Evolutionary conservation across 1,139 yeast genomes (phyloP), one percentile per base, ranked within the genome.

Genomic region (Blastobotrys persicus): DNA sequence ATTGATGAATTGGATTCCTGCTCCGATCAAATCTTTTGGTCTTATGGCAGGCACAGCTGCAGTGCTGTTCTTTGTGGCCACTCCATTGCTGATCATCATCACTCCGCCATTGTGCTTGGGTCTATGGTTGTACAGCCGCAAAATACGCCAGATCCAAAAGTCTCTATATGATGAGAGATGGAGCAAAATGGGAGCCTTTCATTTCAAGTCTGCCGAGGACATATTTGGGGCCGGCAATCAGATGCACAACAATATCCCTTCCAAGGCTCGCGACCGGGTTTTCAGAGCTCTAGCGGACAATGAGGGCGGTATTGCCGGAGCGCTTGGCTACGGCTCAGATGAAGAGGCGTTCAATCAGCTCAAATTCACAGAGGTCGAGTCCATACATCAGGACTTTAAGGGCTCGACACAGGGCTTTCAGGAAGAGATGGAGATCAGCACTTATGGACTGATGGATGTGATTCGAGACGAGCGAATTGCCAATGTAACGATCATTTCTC

Each of bases 101-200:
- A 54, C 58, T 2, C 63, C 63, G 16, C 63, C 63, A 3, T 37
- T 59, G 13, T 49, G 50, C 7, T 47, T 62, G n/a, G 65, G 55
- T 1, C 41, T 53, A 9, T 55, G 57, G 54, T 42, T 55, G 44
- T 58, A 60, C 46, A 46, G 55, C 9, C 51, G 60, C 11, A 51
- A 59, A 18, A 19, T 53, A 31, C 45, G 57, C 6, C 41, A 51
- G 9, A 35, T 53, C 31, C 55, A 56, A 6, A 48, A 51, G 17
- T 48, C 51, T 16, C 51, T 60, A 23, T 58, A 54, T 48, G 57
- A 57, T 35, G 61, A 59, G 42, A 51, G 66, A 39, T 62, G 66
- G 66, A 44, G 52, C 39, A 60, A 60, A 23, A 51, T 60, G 57
- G 63, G 63, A 16, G 51, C 56, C 14, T 59, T 58, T 45, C 63